Base-by-base conservation (phyloP, 225 moss, liverwort and hornwort genomes). In the Rhytidiadelphus loreus region DNA sequence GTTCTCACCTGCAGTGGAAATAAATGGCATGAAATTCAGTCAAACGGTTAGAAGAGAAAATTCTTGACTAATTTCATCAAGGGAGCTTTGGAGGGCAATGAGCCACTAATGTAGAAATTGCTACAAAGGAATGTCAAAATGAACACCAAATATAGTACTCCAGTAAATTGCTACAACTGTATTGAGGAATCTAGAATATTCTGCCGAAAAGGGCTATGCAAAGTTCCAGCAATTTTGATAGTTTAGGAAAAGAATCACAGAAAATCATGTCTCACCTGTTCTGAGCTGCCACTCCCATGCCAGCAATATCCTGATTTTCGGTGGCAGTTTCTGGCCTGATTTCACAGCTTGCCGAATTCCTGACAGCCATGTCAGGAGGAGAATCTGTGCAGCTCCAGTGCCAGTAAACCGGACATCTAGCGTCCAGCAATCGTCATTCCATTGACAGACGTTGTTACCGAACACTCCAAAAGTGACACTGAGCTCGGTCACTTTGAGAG, bases 231-330 rank as follows among this genome's bases (percentile, higher is more conserved):
- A 17, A 16, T 70, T 70, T 41, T 39, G 84, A 30, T 21, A 30
- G 41, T 70, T 11, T 7, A 28, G 20, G 30, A 69, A 44, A 83
- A 21, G 30, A 19, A 55, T 29, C 28, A 83, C 13, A 53, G 11
- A 33, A 44, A 29, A 59, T 30, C 59, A 80, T 43, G 32, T 18
- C 53, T 76, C 39, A 86, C 92, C 90, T 12, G 96, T 93, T 83
- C 89, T 87, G 16, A 99, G 91, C 89, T 97, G 97, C 97, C 99
- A 99, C n/a, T 95, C 92, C 92, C 96, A 96, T 18, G 96, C 96
- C 29, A 96, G 89, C 82, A 96, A 78, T 43, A 99, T 97, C 80
- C 92, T 87, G 35, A 95, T 85, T 69, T 79, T 88, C n/a, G 89
- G 66, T 7, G 97, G 89, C 69, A 95, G 85, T 75, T 93, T 89